Evolutionary conservation across 768 basidiomycete genomes (phyloP).

Genomic region (Lactarius sp.): DNA sequence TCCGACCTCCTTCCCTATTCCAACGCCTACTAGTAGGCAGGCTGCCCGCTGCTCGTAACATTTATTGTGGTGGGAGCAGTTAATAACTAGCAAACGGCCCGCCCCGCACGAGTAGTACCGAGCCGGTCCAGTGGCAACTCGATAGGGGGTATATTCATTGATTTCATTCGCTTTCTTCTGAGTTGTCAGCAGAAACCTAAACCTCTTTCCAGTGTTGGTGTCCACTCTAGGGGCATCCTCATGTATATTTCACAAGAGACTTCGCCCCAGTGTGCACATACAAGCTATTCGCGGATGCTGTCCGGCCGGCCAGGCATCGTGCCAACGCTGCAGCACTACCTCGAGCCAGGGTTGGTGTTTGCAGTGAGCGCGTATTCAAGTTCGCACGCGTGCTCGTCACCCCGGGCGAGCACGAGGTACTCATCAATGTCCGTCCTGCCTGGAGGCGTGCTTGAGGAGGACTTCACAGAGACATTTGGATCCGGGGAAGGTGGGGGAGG

Average conservation of each 20-base stretch:
- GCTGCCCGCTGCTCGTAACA: too few relatives aligned
- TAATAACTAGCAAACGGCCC: too few relatives aligned
- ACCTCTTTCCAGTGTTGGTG: too few relatives aligned
- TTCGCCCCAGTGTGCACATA: not conserved
- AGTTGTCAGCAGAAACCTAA: too few relatives aligned
- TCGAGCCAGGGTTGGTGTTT: conserved; percentile 11
- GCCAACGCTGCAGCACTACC: not conserved
- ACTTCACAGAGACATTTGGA: conserved; percentile 2
- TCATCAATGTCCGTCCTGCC: conserved; percentile 1
- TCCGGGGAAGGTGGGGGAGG: conserved; percentile 3
- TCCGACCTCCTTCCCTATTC: too few relatives aligned
- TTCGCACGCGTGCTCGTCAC: conserved; percentile 2
- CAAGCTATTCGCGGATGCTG: not conserved
- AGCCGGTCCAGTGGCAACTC: too few relatives aligned
- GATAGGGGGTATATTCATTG: too few relatives aligned
- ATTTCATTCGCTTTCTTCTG: too few relatives aligned
- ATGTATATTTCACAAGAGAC: not conserved
- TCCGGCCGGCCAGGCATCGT: not conserved
- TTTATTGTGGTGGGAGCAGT: too few relatives aligned
- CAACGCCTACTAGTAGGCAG: too few relatives aligned
- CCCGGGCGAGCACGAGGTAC: not conserved
- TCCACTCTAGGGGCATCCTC: too few relatives aligned
- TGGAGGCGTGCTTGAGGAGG: conserved; percentile 16
- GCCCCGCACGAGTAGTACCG: too few relatives aligned
- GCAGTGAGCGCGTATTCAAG: not conserved